Evolutionary conservation across 2,329 filamentous ascomycete species (phyloP), one percentile per base, ranked within the genome.

Genomic region (Fusarium sublunatum): DNA sequence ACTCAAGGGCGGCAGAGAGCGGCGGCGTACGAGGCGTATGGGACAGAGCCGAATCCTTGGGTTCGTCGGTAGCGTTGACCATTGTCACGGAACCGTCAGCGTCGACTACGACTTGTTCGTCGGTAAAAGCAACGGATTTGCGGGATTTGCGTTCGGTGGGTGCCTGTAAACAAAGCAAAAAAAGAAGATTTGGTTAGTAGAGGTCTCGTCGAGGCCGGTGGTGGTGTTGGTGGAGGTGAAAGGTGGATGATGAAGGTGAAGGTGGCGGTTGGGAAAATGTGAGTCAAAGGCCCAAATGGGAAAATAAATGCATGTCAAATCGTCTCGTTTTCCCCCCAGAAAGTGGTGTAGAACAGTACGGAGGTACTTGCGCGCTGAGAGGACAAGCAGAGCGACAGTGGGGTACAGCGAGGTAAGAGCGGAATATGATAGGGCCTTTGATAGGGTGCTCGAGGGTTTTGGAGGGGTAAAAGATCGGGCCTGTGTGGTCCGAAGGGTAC

Each of bases 121-220:
- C 91, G 76, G 90, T 93, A 78, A 98, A 98, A 67, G 93, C 89
- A 73, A 98, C 94, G 42, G 92, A 96, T 82, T 98, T 97, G 81
- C 93, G 91, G 73, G 90, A 88, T 78, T 91, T 93, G 75, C 86
- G 85, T 72, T 88, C 84, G 70, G 76, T 50, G 41, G 66, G 68
- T 46, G 48, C 60, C 67, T 70, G 58, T 46, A 63, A 67, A 60
- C 25, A 44, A 62, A 59, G 46, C 62, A 38, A 67, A 56, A 45
- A 55, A 47, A 65, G 51, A 51, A 56, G 39, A 44, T 39, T 29
- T 34, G 9, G 55, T 67, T 64, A 69, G 61, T 61, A 57, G 34
- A 45, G 9, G 36, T 50, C 39, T 47, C 45, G 43, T 34, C 41
- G 46, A 47, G 46, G 57, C 45, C 40, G 45, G 47, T 45, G 51